These are phyloP conservation scores for Orbilia ellipsospora DNA, from an alignment of 2,329 filamentous ascomycete genomes.

Conservation along the genomic window DNA sequence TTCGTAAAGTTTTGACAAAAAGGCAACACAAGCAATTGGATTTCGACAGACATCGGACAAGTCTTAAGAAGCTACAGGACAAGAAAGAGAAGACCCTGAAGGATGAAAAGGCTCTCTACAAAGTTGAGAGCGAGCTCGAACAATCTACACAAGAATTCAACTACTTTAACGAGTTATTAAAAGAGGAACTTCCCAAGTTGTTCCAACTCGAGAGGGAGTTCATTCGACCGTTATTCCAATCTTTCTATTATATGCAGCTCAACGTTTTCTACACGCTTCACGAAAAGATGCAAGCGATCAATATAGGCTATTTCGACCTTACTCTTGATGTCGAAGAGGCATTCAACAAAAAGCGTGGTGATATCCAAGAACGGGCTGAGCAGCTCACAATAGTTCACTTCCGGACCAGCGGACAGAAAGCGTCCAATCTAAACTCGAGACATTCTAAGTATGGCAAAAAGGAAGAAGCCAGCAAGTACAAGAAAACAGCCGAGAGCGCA, in stretches of 20 bases:
- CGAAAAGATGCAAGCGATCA: slow-evolving; percentile 95
- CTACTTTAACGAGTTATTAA: slow-evolving; percentile 96
- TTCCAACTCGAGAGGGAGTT: slow-evolving; percentile 92
- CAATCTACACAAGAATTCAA: slow-evolving; percentile 94
- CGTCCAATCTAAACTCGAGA: slow-evolving; percentile 60
- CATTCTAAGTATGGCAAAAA: slow-evolving; percentile 66
- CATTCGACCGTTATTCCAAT: slow-evolving; percentile 96
- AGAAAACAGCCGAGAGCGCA: slow-evolving; percentile 59
- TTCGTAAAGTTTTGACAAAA: slow-evolving; percentile 87
- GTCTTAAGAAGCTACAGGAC: slow-evolving; percentile 92
- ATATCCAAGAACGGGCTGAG: slow-evolving; percentile 86
- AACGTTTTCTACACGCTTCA: slow-evolving; percentile 99
- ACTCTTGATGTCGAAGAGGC: slow-evolving; percentile 90
- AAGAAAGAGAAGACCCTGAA: slow-evolving; percentile 97
- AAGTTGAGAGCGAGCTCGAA: slow-evolving; percentile 91
- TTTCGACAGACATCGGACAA: slow-evolving; percentile 85
- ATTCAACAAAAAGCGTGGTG: slow-evolving; percentile 87
- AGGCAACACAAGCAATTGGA: slow-evolving; percentile 98
- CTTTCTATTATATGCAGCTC: slow-evolving; percentile 99
- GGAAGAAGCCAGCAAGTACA: slow-evolving; percentile 60
- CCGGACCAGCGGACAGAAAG: slow-evolving; percentile 82
- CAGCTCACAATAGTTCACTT: slow-evolving; percentile 86
- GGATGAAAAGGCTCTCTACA: slow-evolving; percentile 97
- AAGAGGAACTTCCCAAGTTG: slow-evolving; percentile 92
- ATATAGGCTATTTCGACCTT: slow-evolving; percentile 97